phyloP scores from a whole-genome alignment of 805 yeast species.

The Candida rishiriensis region DNA sequence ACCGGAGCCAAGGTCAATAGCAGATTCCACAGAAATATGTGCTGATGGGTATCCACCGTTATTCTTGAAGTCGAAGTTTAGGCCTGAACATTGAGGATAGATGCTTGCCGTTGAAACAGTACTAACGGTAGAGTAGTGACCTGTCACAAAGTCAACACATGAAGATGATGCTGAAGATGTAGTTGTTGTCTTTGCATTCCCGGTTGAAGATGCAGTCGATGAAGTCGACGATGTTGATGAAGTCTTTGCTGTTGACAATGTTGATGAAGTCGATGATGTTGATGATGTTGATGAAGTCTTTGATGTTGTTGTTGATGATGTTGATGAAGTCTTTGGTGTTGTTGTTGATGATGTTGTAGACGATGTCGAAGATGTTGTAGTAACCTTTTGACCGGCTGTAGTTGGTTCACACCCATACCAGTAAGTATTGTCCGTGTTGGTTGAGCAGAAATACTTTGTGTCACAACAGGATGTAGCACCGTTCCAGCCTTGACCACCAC shows the following conservation, averaged over 20 bases:
- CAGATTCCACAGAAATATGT: conserved; percentile 10
- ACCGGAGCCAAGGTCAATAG: conserved; percentile 6
- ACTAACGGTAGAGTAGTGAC: conserved; percentile 1
- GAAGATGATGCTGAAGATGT: not conserved
- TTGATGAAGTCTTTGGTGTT: not conserved
- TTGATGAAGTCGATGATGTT: not conserved
- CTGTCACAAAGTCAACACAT: conserved; percentile 5
- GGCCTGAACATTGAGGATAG: conserved; percentile 9
- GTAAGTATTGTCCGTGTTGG: conserved; percentile 15
- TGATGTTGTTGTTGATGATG: not conserved
- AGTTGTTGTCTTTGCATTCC: not conserved
- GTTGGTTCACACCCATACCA: too few species aligned
- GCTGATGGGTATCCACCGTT: conserved; percentile 17
- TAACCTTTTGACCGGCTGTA: too few species aligned
- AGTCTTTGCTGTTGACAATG: not conserved
- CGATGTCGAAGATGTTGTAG: too few species aligned
- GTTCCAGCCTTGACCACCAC: conserved; percentile 11
- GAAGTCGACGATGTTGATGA: not conserved
- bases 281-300: not conserved
- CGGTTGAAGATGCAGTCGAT: not conserved
- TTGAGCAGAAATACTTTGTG: conserved; percentile 14
- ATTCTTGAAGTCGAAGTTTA: conserved; percentile 12
- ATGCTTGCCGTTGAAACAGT: conserved; percentile 1
- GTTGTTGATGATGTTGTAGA: too few species aligned
- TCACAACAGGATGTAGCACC: conserved; percentile 15